Conservation (phyloP, 768 basidiomycete genomes). For the Rhodocollybia butyracea region DNA sequence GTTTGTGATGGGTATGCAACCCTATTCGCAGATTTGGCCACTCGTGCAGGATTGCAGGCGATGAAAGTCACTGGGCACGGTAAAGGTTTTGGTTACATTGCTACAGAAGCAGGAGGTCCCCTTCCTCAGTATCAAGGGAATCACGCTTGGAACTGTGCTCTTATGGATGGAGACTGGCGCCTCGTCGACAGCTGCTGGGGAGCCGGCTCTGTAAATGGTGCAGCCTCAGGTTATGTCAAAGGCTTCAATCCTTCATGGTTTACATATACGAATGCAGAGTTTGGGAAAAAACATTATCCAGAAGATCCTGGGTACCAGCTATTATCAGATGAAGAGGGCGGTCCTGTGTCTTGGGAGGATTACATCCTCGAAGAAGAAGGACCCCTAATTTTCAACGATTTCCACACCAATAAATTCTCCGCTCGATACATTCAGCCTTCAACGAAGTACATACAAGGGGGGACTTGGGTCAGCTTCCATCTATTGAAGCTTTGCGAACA, state of each 20-base stretch:
- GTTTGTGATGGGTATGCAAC: constrained; percentile 50
- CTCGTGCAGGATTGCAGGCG: constrained; percentile 34
- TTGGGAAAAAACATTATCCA: constrained; percentile 42
- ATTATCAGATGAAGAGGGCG: constrained; percentile 33
- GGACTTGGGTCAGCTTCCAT: constrained; percentile 34
- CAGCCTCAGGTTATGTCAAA: constrained; percentile 26
- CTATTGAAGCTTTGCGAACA: constrained; percentile 45
- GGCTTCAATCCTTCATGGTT: constrained; percentile 41
- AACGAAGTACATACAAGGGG: constrained; percentile 27
- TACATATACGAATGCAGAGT: constrained; percentile 37
- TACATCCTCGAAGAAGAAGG: constrained; percentile 40
- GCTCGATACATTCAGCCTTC: constrained; percentile 33
- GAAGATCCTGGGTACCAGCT: constrained; percentile 41
- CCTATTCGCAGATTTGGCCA: constrained; percentile 37
- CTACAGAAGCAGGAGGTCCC: constrained; percentile 27
- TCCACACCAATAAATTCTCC: constrained; percentile 30
- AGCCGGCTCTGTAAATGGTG: constrained; percentile 39
- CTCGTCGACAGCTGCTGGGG: constrained; percentile 50
- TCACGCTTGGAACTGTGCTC: constrained; percentile 49
- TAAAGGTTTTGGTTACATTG: constrained; percentile 40
- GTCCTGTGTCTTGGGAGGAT: constrained; percentile 39
- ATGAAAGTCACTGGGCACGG: constrained; percentile 43
- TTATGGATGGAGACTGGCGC: constrained; percentile 42
- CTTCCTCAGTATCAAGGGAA: constrained; percentile 34
- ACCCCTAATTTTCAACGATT: constrained; percentile 32